Conservation (phyloP, 345 rosid genomes). For the Eucalyptus paniculata region DNA sequence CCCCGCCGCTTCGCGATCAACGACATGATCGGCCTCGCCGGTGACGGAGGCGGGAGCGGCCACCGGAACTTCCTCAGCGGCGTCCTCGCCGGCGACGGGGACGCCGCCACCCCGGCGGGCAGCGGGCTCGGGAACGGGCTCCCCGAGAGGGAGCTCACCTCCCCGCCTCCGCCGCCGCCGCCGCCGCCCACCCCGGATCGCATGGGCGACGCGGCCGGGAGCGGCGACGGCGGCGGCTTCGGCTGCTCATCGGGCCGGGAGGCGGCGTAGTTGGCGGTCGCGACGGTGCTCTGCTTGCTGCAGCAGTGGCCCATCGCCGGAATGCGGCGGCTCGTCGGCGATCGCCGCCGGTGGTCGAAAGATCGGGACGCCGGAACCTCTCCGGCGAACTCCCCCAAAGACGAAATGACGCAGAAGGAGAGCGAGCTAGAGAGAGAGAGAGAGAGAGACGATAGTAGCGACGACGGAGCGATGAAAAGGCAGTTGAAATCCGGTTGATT, state of each 20-base stretch:
- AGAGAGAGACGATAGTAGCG: not conserved
- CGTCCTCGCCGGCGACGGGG: conserved; percentile 82
- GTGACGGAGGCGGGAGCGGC: conserved; percentile 98
- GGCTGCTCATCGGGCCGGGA: not conserved
- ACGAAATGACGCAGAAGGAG: not conserved
- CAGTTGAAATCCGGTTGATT: not conserved
- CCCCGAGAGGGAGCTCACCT: conserved; percentile 31
- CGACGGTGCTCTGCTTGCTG: conserved; percentile 37
- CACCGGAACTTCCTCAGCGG: conserved; percentile 80
- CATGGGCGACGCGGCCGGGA: not conserved
- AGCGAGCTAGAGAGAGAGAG: not conserved
- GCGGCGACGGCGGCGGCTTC: conserved; percentile 8
- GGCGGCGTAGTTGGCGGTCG: not conserved
- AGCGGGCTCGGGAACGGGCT: conserved; percentile 79
- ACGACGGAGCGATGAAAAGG: not conserved
- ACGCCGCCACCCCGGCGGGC: conserved; percentile 68
- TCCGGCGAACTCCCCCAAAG: not conserved
- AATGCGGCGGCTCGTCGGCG: not conserved
- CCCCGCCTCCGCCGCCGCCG: not conserved
- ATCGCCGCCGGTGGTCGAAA: not conserved
- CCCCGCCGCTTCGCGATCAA: conserved; percentile 40
- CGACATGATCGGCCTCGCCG: conserved; percentile 87
- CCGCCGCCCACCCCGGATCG: not conserved
- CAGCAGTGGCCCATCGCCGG: conserved; percentile 72
- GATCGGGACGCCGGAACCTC: not conserved